Evolutionary conservation across 345 rosid genomes (phyloP), one percentile per base, ranked within the genome.

Genomic region (Euphorbia lathyris): DNA sequence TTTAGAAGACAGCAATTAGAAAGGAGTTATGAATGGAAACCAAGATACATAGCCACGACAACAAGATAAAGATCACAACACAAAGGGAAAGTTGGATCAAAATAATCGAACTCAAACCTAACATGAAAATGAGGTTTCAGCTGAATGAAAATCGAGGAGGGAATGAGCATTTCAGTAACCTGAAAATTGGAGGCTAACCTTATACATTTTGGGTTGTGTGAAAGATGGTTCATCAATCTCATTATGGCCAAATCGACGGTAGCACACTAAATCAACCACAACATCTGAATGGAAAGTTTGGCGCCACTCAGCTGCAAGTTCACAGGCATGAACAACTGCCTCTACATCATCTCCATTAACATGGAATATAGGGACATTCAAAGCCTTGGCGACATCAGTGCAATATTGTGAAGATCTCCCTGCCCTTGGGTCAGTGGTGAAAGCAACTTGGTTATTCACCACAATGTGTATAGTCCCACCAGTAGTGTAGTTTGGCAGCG

Each of bases 261-360:
- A 87, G 66, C 92, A 91, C 9, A 88, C 87, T 69, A 91, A 78
- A 81, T 88, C 94, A 76, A 88, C 97, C 51, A 91, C 88, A 72
- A 91, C 92, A 76, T 88, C 90, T 5, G 94, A 86, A 80, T 90
- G 94, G 74, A 88, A 90, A 47, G 87, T 88, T 69, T 90, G 97
- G 71, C 94, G 89, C 97, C 97, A 90, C 64, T 87, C 90, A 3
- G 97, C 97, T 57, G 97, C 97, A 79, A 91, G 97, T 72, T 90
- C 93, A 65, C 90, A 88, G 1, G 38, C 93, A 79, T 83, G 91
- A 58, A 81, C 90, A 42, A 88, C 97, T 57, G 92, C 97, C 81
- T 90, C 94, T 61, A 91, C 74, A 70, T 87, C 92, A 74, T 91
- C 97, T 29, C 80, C 97, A 69, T 91, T 91, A 7, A 88, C 97